Evolutionary conservation across 2,329 filamentous ascomycete species (phyloP).

Genomic region (Exophiala alcalophila): DNA sequence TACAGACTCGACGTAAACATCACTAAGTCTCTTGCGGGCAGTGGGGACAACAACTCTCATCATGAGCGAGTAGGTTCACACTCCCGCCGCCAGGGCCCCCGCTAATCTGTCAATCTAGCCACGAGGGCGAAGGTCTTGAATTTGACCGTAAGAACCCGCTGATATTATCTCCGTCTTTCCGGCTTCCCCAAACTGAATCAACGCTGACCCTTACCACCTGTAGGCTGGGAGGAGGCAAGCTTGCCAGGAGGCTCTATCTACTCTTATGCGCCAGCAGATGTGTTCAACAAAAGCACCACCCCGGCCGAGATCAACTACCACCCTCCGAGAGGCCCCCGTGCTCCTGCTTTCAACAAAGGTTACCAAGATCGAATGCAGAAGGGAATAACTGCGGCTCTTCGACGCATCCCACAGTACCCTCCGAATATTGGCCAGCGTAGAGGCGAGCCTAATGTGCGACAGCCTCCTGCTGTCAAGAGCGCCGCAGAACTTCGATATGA

Average conservation of each 20-base stretch:
- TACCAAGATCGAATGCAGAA: constrained; percentile 3
- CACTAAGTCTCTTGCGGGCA: too few relatives aligned
- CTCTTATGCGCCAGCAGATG: constrained; percentile 21
- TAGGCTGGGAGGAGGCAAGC: constrained; percentile 27
- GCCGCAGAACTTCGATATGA: constrained; percentile 11
- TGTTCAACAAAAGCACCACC: constrained; percentile 9
- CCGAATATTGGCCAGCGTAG: not conserved
- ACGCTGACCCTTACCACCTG: constrained; percentile 1
- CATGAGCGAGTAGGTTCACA: constrained; percentile 29
- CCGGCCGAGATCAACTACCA: constrained; percentile 3
- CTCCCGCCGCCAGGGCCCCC: too few relatives aligned
- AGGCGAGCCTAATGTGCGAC: not conserved
- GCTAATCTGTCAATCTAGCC: constrained; percentile 18
- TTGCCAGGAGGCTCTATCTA: constrained; percentile 17
- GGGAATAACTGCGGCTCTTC: not conserved
- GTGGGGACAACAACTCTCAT: constrained; percentile 1
- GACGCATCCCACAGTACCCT: not conserved
- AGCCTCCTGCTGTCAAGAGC: not conserved
- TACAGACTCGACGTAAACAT: too few relatives aligned
- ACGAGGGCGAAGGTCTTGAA: constrained; percentile 24
- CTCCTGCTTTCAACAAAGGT: not conserved
- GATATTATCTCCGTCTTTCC: not conserved
- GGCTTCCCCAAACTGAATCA: not conserved
- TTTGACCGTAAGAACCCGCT: constrained; percentile 19
- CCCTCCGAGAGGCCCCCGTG: constrained; percentile 3